These are phyloP conservation scores for Nosema bombycis DNA, from an alignment of 371 early-diverging fungal species.

Conservation along the genomic window DNA sequence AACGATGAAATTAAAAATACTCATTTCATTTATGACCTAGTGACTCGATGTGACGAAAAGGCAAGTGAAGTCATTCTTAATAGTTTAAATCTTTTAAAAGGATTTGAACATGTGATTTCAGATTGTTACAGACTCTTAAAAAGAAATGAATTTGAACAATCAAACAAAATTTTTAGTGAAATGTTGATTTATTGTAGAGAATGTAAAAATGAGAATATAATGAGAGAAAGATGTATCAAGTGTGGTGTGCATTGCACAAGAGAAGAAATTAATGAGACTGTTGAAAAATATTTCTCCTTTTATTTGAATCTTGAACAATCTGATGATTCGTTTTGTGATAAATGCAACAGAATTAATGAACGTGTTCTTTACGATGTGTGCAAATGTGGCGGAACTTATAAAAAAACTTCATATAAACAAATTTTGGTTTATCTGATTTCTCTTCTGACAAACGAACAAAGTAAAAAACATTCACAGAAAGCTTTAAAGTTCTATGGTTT, in stretches of 20 bases:
- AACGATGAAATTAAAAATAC: conserved; percentile 1
- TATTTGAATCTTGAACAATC: conserved; percentile 17
- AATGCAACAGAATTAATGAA: conserved; percentile 42
- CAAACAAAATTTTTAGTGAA: background rate
- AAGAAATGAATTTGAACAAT: conserved; percentile 36
- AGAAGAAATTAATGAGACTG: conserved; percentile 37
- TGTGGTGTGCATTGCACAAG: conserved; percentile 31
- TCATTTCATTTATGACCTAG: conserved; percentile 38
- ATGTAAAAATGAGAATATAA: conserved; percentile 45
- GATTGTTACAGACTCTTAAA: conserved; percentile 54
- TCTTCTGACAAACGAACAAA: background rate
- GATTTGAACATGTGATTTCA: conserved; percentile 3
- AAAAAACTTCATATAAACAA: conserved; percentile 11
- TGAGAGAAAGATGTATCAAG: conserved; percentile 49
- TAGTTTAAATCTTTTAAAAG: background rate
- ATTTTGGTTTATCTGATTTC: background rate
- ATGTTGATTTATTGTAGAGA: conserved; percentile 43
- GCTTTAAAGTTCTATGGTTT: background rate
- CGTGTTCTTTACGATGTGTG: conserved; percentile 45
- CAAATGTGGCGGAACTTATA: conserved; percentile 54
- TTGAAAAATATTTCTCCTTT: conserved; percentile 34
- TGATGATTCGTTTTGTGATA: conserved; percentile 39
- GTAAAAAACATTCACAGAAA: background rate
- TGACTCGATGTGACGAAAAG: background rate
- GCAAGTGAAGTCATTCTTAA: background rate